Evolutionary conservation across 1,284 basidiomycete genomes (phyloP), one percentile per base, ranked within the genome.

Genomic region (Cryptococcus amylolentus): DNA sequence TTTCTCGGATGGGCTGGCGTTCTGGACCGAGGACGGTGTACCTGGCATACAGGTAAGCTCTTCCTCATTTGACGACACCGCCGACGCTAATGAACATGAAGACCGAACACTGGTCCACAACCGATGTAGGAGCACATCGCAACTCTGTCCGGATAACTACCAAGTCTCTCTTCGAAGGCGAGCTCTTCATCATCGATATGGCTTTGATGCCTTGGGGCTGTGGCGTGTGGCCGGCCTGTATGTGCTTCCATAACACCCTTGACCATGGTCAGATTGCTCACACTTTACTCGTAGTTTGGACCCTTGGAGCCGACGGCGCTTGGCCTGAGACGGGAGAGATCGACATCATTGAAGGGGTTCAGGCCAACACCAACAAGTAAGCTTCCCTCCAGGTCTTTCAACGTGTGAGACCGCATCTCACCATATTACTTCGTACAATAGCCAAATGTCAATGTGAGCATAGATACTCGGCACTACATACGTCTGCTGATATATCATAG

Each of bases 101-200:
- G 70, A 70, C 62, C 4, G 75, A 77, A 26, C 71, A 75, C 50
- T 76, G 70, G 70, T 39, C 58, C 0, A 52, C 18, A 0, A 44
- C 66, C 6, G 31, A 57, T 2, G 49, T 58, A 6, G 68, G 69
- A 9, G 52, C 53, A 5, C 51, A 58, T 13, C 65, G 75, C 13
- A 58, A 73, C 49, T 71, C 68, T 0, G 82, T 93, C 20, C 86
- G 89, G 53, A 87, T 93, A 65, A 81, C 79, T 37, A 82, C 84
- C 42, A 84, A 84, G 67, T 84, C 86, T 63, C 77, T 78, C 9
- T 91, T 85, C 72, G 82, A 79, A 35, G 78, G 81, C 20, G 89
- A 89, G 2, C 79, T 93, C 26, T 86, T 91, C 75, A 83, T 93
- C 58, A 81, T 88, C n/a, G 89, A 92, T 70, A 81, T 91, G 60